phyloP scores from a whole-genome alignment of 805 yeast species.

The Metschnikowia lachancei region DNA sequence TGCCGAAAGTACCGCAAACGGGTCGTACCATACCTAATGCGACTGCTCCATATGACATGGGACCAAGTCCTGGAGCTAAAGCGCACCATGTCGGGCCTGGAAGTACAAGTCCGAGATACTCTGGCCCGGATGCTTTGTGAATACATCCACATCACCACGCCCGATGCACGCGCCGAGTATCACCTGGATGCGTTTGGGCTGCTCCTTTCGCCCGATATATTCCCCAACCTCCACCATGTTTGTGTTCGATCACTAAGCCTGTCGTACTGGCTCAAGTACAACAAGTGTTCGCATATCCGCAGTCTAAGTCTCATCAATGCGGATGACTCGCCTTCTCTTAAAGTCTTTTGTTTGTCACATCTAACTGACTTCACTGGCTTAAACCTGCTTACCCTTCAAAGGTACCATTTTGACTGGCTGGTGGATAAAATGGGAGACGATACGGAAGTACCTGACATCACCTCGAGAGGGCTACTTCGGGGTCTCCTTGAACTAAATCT shows the following conservation, averaged over 20 bases:
- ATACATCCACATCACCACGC: conserved; percentile 12
- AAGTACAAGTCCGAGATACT: background rate
- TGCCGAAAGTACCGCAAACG: conserved; percentile 20
- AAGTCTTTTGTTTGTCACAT: conserved; percentile 45
- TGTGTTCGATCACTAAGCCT: conserved; percentile 34
- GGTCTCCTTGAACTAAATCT: conserved; percentile 28
- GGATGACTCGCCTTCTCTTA: conserved; percentile 15
- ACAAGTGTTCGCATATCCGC: conserved; percentile 21
- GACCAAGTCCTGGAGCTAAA: conserved; percentile 17
- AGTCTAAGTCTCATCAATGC: conserved; percentile 30
- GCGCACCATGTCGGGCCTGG: background rate
- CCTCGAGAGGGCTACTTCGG: too few species aligned
- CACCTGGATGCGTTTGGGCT: conserved; percentile 30
- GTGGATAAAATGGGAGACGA: conserved; percentile 1
- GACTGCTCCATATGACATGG: conserved; percentile 29
- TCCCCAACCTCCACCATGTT: conserved; percentile 26
- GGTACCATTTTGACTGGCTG: conserved; percentile 45
- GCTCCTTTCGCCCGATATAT: conserved; percentile 19
- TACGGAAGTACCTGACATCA: too few species aligned
- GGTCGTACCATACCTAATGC: conserved; percentile 22
- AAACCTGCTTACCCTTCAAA: conserved; percentile 32
- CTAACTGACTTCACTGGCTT: conserved; percentile 36
- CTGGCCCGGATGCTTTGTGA: conserved; percentile 5
- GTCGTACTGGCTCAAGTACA: conserved; percentile 43
- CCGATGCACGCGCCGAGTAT: conserved; percentile 23